Evolutionary conservation across 805 yeast genomes (phyloP).

Genomic region (Wickerhamiella vanderwaltii): DNA sequence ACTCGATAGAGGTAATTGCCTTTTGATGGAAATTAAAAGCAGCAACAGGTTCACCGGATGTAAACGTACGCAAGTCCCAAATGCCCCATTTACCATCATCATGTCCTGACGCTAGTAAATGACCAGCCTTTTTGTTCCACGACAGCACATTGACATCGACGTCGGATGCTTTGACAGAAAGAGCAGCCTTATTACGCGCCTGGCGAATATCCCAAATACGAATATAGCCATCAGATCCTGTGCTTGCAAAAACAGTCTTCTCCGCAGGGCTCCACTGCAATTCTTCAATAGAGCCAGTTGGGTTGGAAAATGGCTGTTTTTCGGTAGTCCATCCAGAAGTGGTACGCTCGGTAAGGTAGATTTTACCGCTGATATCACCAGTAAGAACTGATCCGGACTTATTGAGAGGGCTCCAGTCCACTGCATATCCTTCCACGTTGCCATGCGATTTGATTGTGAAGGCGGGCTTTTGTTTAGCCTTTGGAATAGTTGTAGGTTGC

Average conservation of each 20-base stretch:
- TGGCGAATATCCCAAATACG: constrained; percentile 96
- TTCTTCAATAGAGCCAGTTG: constrained; percentile 71
- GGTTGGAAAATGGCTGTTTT: constrained; percentile 55
- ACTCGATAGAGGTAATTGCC: constrained; percentile 83
- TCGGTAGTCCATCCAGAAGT: constrained; percentile 75
- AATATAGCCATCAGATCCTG: constrained; percentile 81
- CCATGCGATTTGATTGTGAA: constrained; percentile 81
- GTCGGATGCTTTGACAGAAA: constrained; percentile 65
- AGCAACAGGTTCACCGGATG: constrained; percentile 71
- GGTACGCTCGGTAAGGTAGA: constrained; percentile 66
- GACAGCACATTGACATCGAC: constrained; percentile 90
- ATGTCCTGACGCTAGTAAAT: constrained; percentile 87
- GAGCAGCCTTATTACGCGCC: constrained; percentile 80
- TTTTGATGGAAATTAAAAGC: constrained; percentile 90
- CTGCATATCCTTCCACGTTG: constrained; percentile 91
- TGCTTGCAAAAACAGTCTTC: constrained; percentile 87
- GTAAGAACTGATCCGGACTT: constrained; percentile 70
- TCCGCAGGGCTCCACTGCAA: constrained; percentile 94
- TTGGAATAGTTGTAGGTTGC: constrained; percentile 79
- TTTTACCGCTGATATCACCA: constrained; percentile 81
- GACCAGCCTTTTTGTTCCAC: constrained; percentile 82
- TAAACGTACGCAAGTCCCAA: constrained; percentile 89
- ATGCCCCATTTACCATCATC: constrained; percentile 97
- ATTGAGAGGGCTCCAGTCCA: constrained; percentile 89
- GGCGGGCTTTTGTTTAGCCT: constrained; percentile 61